Conservation (phyloP, 1,139 yeast species). For the Nakaseomyces delphensis region DNA sequence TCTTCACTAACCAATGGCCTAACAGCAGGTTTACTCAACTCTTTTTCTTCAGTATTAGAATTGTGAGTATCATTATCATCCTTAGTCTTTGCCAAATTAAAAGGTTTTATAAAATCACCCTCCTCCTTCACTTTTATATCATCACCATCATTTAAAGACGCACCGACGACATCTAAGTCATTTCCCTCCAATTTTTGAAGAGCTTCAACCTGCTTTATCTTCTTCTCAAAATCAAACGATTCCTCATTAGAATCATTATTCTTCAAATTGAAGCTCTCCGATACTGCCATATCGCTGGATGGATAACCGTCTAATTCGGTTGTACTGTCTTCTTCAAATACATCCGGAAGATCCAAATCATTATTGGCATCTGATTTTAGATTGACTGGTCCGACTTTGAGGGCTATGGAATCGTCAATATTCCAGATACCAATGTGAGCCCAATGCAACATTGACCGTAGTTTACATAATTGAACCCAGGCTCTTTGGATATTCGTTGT, state of each 20-base stretch:
- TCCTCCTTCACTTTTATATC: not conserved
- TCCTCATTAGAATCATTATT: slow-evolving; percentile 2
- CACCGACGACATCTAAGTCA: not conserved
- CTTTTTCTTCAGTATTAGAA: too few relatives aligned
- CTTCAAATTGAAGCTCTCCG: slow-evolving; percentile 1
- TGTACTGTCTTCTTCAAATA: slow-evolving; percentile 7
- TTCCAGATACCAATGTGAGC: slow-evolving; percentile 61
- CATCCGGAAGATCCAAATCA: not conserved
- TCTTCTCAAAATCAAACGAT: slow-evolving; percentile 5
- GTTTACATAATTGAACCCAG: slow-evolving; percentile 50
- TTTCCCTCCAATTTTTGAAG: not conserved
- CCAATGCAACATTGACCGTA: slow-evolving; percentile 67
- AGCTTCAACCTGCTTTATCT: not conserved
- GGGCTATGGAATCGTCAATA: slow-evolving; percentile 28
- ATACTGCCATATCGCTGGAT: slow-evolving; percentile 6
- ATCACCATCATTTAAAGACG: not conserved
- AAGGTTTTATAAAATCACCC: not conserved
- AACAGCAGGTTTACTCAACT: too few relatives aligned
- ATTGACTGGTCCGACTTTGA: slow-evolving; percentile 30
- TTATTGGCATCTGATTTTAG: slow-evolving; percentile 13
- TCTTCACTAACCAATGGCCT: too few relatives aligned
- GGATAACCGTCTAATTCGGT: not conserved
- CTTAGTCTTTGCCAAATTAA: too few relatives aligned
- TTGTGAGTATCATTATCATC: too few relatives aligned
- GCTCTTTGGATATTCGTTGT: slow-evolving; percentile 34